phyloP scores from a whole-genome alignment of 768 basidiomycete species.

The Leccinum fibrillosum region DNA sequence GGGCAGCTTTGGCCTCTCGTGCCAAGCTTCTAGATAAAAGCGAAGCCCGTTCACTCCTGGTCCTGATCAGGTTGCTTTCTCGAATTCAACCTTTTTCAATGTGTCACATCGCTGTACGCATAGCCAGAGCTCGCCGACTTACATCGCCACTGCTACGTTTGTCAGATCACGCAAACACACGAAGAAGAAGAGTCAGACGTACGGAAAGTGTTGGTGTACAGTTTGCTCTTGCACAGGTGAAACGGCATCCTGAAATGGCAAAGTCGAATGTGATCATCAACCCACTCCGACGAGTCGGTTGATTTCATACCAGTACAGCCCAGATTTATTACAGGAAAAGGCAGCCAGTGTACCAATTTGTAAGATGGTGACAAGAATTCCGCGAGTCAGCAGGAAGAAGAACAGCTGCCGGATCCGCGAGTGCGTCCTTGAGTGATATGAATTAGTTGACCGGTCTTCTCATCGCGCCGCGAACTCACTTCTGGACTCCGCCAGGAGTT shows the following conservation, averaged over 20 bases:
- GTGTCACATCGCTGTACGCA: neutral
- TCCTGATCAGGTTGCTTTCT: neutral
- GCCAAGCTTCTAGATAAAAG: neutral
- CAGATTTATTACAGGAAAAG: neutral
- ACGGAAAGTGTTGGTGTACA: constrained; percentile 8
- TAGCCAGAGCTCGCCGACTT: neutral
- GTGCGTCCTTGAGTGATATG: constrained; percentile 3
- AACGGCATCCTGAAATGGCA: constrained; percentile 6
- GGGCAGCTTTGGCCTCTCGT: neutral
- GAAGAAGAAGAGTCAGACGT: neutral
- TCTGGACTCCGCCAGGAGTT: constrained; percentile 4
- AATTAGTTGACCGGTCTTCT: neutral
- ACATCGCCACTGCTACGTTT: constrained; percentile 8
- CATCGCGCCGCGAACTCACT: neutral
- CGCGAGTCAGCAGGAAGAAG: constrained; percentile 12
- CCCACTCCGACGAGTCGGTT: neutral
- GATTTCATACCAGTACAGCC: constrained; percentile 9
- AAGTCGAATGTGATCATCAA: neutral
- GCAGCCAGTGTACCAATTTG: constrained; percentile 2
- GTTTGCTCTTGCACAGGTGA: constrained; percentile 12
- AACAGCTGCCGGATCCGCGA: constrained; percentile 8
- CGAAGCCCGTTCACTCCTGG: neutral
- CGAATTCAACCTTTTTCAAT: neutral
- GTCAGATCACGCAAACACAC: constrained; percentile 1
- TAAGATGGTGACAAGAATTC: constrained; percentile 13